Evolutionary conservation across 2,329 filamentous ascomycete species (phyloP).

Genomic region (Alternaria dauci): DNA sequence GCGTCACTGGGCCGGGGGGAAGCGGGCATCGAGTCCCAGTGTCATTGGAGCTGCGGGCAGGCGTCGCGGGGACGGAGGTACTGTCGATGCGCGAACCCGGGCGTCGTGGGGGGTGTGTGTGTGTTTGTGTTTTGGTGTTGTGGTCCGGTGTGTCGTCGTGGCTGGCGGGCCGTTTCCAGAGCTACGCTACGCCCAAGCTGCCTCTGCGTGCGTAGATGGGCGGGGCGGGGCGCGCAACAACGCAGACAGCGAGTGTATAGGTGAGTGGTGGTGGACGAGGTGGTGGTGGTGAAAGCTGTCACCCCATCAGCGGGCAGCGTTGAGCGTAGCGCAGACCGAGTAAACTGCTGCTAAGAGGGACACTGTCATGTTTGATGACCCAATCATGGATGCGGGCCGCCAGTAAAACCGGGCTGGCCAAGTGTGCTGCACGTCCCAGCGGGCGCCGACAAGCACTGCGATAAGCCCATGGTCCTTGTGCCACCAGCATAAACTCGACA

Average conservation of each 20-base stretch:
- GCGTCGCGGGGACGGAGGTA: constrained; percentile 16
- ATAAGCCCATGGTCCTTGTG: constrained; percentile 11
- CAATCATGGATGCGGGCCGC: constrained; percentile 15
- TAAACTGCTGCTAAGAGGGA: constrained; percentile 4
- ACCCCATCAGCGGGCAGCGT: constrained; percentile 11
- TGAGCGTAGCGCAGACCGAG: constrained; percentile 10
- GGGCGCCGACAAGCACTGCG: constrained; percentile 9
- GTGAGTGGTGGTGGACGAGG: constrained; percentile 13
- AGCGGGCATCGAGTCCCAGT: constrained; percentile 35
- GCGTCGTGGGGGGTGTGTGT: constrained; percentile 3
- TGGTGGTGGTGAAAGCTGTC: constrained; percentile 1
- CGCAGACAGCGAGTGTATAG: constrained; percentile 19
- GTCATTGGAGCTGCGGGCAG: constrained; percentile 30
- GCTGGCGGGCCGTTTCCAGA: constrained; percentile 15
- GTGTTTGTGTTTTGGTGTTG: constrained; percentile 19
- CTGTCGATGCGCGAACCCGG: background rate
- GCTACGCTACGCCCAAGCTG: constrained; percentile 13
- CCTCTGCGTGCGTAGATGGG: constrained; percentile 1
- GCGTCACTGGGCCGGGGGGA: constrained; percentile 35
- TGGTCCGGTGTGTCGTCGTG: constrained; percentile 14
- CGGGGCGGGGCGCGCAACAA: background rate
- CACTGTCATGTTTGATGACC: constrained; percentile 17
- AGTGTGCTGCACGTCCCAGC: constrained; percentile 12
- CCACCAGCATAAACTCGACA: constrained; percentile 6
- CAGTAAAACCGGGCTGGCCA: constrained; percentile 11